Conservation (phyloP, 208 protist species). For the Trypanosoma theileri region DNA sequence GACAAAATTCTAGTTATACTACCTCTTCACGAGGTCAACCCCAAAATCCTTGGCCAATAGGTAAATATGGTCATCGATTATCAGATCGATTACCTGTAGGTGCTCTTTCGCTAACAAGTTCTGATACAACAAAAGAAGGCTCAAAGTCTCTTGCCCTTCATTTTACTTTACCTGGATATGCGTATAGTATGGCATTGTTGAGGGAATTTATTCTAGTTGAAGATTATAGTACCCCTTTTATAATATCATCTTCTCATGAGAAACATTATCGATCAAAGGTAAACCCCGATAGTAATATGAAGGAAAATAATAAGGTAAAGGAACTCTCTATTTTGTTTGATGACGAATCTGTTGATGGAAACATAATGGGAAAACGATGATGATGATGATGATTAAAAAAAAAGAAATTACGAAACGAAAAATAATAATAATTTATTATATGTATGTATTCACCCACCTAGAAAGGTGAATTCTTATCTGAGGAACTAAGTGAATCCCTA, state of each 20-base stretch:
- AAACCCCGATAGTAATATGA: neutral
- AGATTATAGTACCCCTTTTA: slow-evolving; percentile 2
- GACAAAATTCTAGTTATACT: slow-evolving; percentile 42
- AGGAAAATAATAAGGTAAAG: neutral
- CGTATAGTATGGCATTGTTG: slow-evolving; percentile 49
- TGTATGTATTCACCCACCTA: neutral
- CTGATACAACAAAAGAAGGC: slow-evolving; percentile 24
- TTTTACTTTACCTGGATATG: slow-evolving; percentile 56
- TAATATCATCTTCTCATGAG: neutral
- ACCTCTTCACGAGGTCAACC: slow-evolving; percentile 23
- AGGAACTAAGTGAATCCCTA: neutral
- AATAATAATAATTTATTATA: neutral
- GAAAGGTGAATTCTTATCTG: neutral
- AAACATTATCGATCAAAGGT: neutral
- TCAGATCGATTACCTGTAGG: slow-evolving; percentile 69
- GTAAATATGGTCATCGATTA: slow-evolving; percentile 57
- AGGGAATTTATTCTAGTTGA: slow-evolving; percentile 50
- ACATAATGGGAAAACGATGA: slow-evolving; percentile 20
- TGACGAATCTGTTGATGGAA: slow-evolving; percentile 18
- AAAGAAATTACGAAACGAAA: neutral
- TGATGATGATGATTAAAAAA: neutral
- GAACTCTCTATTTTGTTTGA: neutral
- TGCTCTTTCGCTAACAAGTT: slow-evolving; percentile 33
- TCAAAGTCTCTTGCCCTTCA: slow-evolving; percentile 54
- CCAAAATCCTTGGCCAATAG: slow-evolving; percentile 49